phyloP scores from a whole-genome alignment of 2,329 filamentous ascomycete species.

The Hypomyces perniciosus region DNA sequence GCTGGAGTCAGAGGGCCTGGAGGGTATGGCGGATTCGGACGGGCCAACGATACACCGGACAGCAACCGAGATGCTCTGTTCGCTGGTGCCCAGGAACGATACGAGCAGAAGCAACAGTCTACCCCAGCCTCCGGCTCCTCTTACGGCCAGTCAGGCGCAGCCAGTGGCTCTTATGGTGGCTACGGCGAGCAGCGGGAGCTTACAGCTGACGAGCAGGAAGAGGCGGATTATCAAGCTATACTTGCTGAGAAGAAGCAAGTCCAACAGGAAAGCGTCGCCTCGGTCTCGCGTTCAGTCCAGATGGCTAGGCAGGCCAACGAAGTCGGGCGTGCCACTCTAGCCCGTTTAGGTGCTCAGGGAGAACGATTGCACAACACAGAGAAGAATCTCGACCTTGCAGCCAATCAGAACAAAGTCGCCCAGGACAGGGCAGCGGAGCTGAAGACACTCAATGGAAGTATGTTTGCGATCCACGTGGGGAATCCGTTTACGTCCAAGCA shows the following conservation, averaged over 20 bases:
- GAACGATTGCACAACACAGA: constrained; percentile 79
- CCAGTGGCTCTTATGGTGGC: constrained; percentile 37
- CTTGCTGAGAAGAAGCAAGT: constrained; percentile 54
- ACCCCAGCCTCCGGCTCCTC: constrained; percentile 13
- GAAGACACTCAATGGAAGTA: constrained; percentile 78
- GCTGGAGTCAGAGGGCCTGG: constrained; percentile 41
- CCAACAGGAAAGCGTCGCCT: constrained; percentile 63
- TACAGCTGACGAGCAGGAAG: constrained; percentile 74
- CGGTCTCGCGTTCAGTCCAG: constrained; percentile 34
- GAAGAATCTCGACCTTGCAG: constrained; percentile 71
- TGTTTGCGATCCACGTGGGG: constrained; percentile 78
- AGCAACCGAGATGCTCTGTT: constrained; percentile 60
- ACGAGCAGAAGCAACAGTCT: constrained; percentile 34
- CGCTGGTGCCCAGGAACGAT: constrained; percentile 45
- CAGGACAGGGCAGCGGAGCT: constrained; percentile 77
- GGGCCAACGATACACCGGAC: constrained; percentile 39
- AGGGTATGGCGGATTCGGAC: constrained; percentile 57
- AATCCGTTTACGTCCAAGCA: constrained; percentile 71
- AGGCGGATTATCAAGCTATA: constrained; percentile 61
- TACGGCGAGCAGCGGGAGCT: constrained; percentile 69
- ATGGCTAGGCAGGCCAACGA: constrained; percentile 40
- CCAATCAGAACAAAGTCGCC: constrained; percentile 68
- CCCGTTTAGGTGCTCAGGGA: constrained; percentile 68
- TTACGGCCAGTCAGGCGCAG: constrained; percentile 22
- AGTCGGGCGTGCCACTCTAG: constrained; percentile 64